Base-by-base conservation (phyloP, 345 rosid genomes). In the Populus alba region DNA sequence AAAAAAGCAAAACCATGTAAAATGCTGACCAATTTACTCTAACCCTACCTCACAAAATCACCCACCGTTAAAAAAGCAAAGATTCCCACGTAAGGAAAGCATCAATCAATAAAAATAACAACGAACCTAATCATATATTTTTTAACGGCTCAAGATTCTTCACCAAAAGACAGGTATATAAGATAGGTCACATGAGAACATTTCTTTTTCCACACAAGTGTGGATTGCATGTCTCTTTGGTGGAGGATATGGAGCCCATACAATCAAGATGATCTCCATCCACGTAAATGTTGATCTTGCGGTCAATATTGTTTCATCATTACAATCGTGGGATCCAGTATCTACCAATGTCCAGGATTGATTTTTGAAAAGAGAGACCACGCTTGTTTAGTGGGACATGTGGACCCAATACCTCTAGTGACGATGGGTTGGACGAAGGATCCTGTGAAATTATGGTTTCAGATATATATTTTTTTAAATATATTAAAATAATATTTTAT, bases 141-240 rank as follows among this genome's bases (percentile, higher is more conserved):
- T 41, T 72, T 35, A 63, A 65, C 71, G 81, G 66, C 69, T 7
- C 20, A 66, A 23, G 66, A 72, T 65, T 65, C 38, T 47, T 77
- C 61, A n/a, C 61, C 51, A 15, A 57, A 35, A 37, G 16, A 57
- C 9, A 25, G n/a, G 72, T 37, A 23, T 8, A 51, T 51, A 33
- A 22, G 45, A 25, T 25, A 51, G 6, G 49, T 35, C 38, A 38
- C 72, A 37, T 13, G 39, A 71, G 72, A 75, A 76, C 63, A 35
- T 76, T 27, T 35, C 66, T 17, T 62, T 22, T 29, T n/a, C 38
- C 23, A 57, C 18, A 47, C 53, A 47, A 47, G 53, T 31, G 29
- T 47, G 4, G 2, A 7, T 33, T 11, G 43, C 27, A 53, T 11
- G 29, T 29, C 31, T 33, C 35, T 6, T 47, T 1, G 16, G 35